These are phyloP conservation scores for Quercus agrifolia DNA, from an alignment of 306 rosid genomes.

Conservation along the genomic window DNA sequence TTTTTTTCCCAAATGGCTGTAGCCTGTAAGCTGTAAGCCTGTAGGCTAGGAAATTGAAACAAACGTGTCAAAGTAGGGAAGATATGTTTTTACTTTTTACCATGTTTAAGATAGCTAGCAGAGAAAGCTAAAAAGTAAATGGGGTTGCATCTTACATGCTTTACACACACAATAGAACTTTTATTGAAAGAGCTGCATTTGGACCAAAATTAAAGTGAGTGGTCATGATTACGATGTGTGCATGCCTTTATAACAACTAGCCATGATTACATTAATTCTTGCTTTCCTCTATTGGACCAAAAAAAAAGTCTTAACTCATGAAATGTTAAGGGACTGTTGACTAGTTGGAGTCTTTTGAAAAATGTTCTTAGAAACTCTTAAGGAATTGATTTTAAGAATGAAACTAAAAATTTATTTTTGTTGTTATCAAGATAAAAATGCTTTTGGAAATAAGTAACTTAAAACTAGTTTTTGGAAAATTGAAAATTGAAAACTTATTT, in stretches of 20 bases:
- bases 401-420: no score
- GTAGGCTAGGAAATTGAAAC: neutral
- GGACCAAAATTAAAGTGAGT: constrained; percentile 2
- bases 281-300: neutral
- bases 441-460: no score
- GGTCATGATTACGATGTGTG: neutral
- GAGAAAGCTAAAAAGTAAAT: neutral
- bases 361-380: no score
- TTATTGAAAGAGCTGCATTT: neutral
- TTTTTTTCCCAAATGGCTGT: no score
- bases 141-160: neutral
- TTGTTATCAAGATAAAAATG: no score
- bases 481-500: no score
- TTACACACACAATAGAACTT: neutral
- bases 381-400: no score
- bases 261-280: neutral
- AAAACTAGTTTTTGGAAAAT: no score
- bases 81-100: neutral
- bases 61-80: neutral
- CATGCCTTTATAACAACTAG: neutral
- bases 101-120: neutral
- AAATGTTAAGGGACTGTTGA: no score
- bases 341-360: no score
- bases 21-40: neutral
- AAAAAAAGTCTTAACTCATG: neutral